Percentiles rank a stretch among this genome's conserved stretches.
phyloP scores from a whole-genome alignment of 441 rosid genomes.

The Raphanus hybrid region DNA sequence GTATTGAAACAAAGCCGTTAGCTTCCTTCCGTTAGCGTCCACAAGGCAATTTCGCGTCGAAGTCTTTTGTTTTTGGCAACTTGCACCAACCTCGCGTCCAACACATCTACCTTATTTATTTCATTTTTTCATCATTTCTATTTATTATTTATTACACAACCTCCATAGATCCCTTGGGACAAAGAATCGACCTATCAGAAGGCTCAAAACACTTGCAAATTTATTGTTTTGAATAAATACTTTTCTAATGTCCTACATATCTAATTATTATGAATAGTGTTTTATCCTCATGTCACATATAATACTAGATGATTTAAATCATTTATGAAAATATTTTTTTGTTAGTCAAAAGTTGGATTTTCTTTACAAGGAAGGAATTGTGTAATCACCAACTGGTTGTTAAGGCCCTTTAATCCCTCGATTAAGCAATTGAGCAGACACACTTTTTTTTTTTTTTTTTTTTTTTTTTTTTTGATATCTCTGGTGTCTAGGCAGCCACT shows the following conservation, averaged over 20 bases:
- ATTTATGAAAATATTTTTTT: background rate
- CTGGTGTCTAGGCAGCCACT: too few relatives aligned
- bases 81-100: constrained; percentile 46
- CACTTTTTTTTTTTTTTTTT: too few relatives aligned
- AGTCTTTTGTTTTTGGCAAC: constrained; percentile 40
- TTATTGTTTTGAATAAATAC: background rate
- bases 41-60: constrained; percentile 38
- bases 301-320: background rate
- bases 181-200: constrained; percentile 30
- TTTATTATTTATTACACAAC: constrained; percentile 40
- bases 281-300: background rate
- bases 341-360: constrained; percentile 21
- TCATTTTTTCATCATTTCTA: constrained; percentile 34
- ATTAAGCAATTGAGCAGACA: constrained; percentile 41
- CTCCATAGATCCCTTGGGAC: constrained; percentile 42
- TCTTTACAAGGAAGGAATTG: constrained; percentile 35
- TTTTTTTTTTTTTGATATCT: too few relatives aligned
- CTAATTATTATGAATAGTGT: background rate
- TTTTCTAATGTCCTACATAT: constrained; percentile 6
- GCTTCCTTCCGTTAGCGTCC: constrained; percentile 10
- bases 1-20: constrained; percentile 37
- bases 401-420: constrained; percentile 40
- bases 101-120: constrained; percentile 47
- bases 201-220: constrained; percentile 1
- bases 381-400: constrained; percentile 46